Percentiles rank a stretch among this genome's conserved stretches.
Evolutionary conservation across 2,329 filamentous ascomycete species (phyloP).

Genomic region (Epichloe glyceriae): DNA sequence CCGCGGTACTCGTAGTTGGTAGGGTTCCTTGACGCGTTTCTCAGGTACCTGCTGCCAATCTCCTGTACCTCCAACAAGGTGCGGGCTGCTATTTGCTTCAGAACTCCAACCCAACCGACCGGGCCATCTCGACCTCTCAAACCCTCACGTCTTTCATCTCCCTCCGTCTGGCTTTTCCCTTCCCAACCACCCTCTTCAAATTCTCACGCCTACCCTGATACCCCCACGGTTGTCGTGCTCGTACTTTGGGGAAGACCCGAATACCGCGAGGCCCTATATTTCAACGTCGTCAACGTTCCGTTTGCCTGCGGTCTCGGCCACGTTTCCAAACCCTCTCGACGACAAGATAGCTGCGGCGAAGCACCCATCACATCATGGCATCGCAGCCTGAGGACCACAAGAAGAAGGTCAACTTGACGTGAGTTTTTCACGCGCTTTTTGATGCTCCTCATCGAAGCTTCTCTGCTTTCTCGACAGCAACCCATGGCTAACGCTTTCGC

Average conservation of each 20-base stretch:
- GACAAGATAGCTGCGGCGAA: constrained; percentile 15
- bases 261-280: neutral
- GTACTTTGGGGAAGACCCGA: neutral
- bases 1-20: neutral
- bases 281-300: neutral
- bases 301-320: constrained; percentile 8
- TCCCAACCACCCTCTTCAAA: constrained; percentile 3
- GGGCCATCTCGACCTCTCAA: constrained; percentile 13
- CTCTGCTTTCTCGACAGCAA: neutral
- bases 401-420: constrained; percentile 77
- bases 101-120: constrained; percentile 3
- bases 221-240: neutral
- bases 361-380: constrained; percentile 48
- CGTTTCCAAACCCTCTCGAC: constrained; percentile 13
- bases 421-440: constrained; percentile 25
- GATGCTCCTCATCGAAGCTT: neutral
- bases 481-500: constrained; percentile 2
- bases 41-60: neutral
- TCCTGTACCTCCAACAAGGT: neutral
- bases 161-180: constrained; percentile 1
- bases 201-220: constrained; percentile 6
- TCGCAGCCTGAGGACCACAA: constrained; percentile 55
- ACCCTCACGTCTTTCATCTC: constrained; percentile 8
- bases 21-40: neutral
- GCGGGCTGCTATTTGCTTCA: neutral